These are phyloP conservation scores for Theileria parva DNA, from an alignment of 169 alveolate genomes.

Conservation along the genomic window DNA sequence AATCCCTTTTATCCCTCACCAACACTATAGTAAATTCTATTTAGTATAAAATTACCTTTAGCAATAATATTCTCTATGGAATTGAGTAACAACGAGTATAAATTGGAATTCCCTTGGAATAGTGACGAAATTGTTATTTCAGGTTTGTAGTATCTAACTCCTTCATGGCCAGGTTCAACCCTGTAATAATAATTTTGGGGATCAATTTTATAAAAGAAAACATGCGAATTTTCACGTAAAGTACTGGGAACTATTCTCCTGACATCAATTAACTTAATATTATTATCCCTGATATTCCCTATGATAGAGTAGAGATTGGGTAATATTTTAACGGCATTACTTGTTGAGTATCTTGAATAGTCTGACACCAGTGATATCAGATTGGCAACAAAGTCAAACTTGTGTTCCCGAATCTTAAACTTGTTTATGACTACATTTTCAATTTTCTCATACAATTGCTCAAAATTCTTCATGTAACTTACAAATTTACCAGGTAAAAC, in stretches of 20 bases:
- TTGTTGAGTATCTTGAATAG: conserved; percentile 4
- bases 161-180: no score
- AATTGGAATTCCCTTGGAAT: not conserved
- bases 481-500: not conserved
- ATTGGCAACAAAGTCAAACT: not conserved
- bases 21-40: no score
- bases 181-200: not conserved
- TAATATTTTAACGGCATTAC: not conserved
- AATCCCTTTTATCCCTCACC: not conserved
- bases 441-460: not conserved
- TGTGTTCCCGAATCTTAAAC: not conserved
- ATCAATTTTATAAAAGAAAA: conserved; percentile 12
- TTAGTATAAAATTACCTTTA: not conserved
- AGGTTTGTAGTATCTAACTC: conserved; percentile 10
- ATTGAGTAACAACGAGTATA: conserved; percentile 6
- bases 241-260: not conserved
- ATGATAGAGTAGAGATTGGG: not conserved
- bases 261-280: not conserved
- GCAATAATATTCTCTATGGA: not conserved
- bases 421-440: not conserved
- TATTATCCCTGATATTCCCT: no score
- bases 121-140: not conserved
- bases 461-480: not conserved
- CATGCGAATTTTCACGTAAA: conserved; percentile 18
- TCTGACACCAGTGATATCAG: not conserved